Evolutionary conservation across 2,329 filamentous ascomycete genomes (phyloP).

Genomic region (Davidsoniella virescens): DNA sequence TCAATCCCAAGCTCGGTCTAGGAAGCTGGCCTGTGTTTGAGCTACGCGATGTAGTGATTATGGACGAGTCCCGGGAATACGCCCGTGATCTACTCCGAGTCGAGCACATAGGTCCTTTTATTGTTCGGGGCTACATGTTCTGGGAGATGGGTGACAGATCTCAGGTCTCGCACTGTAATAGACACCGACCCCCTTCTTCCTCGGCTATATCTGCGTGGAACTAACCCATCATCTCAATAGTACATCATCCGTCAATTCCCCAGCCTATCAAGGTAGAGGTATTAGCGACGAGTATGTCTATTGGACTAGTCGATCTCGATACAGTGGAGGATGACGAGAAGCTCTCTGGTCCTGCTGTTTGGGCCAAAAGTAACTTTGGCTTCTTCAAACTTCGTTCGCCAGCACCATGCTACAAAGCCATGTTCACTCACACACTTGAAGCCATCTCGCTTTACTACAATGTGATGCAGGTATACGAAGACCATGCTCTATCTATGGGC

Average conservation of each 20-base stretch:
- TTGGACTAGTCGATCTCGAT: slow-evolving; percentile 27
- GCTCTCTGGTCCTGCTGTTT: slow-evolving; percentile 38
- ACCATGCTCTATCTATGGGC: slow-evolving; percentile 19
- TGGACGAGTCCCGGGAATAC: slow-evolving; percentile 34
- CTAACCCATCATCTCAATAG: slow-evolving; percentile 1
- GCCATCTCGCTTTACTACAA: slow-evolving; percentile 49
- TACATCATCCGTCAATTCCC: slow-evolving; percentile 5
- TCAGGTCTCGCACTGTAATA: slow-evolving; percentile 23
- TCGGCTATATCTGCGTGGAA: slow-evolving; percentile 2
- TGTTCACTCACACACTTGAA: slow-evolving; percentile 44
- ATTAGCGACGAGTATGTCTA: slow-evolving; percentile 28
- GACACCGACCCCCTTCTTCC: too few relatives aligned
- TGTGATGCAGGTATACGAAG: slow-evolving; percentile 39
- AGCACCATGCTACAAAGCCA: slow-evolving; percentile 35
- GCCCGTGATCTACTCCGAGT: slow-evolving; percentile 45
- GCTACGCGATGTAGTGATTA: slow-evolving; percentile 44
- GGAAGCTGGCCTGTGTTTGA: slow-evolving; percentile 46
- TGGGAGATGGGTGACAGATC: slow-evolving; percentile 28
- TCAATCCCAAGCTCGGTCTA: slow-evolving; percentile 19
- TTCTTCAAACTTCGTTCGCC: slow-evolving; percentile 51
- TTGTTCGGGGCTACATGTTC: slow-evolving; percentile 42
- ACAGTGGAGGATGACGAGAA: slow-evolving; percentile 2
- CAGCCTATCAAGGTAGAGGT: slow-evolving; percentile 34
- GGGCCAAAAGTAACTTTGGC: slow-evolving; percentile 47
- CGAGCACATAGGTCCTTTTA: slow-evolving; percentile 41